Evolutionary conservation across 1,139 yeast genomes (phyloP).

Genomic region (Meyerozyma guilliermondii): DNA sequence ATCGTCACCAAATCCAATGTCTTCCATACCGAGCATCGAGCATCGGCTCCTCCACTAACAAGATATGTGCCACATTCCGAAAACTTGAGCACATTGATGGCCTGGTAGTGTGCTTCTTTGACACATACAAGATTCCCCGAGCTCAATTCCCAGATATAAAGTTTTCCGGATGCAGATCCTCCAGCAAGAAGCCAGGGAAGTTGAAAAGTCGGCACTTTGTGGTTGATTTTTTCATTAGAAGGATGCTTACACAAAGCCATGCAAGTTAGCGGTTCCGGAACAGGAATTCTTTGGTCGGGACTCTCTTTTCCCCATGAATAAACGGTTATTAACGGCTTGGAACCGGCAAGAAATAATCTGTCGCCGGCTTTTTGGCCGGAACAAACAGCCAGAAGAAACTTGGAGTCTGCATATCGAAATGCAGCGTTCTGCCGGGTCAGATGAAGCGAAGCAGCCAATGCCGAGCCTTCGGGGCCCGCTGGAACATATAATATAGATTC

Average conservation of each 20-base stretch:
- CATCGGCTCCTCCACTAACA: slow-evolving; percentile 76
- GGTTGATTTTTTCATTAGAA: not conserved
- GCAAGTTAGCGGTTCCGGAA: slow-evolving; percentile 74
- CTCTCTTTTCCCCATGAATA: slow-evolving; percentile 77
- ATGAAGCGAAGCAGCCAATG: slow-evolving; percentile 45
- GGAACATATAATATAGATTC: slow-evolving; percentile 55
- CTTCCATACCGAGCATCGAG: slow-evolving; percentile 75
- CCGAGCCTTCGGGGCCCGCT: slow-evolving; percentile 48
- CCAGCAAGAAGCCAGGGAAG: slow-evolving; percentile 70
- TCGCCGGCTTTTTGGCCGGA: slow-evolving; percentile 42
- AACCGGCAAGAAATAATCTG: slow-evolving; percentile 58
- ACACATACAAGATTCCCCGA: slow-evolving; percentile 73
- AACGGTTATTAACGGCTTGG: slow-evolving; percentile 69
- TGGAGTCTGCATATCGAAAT: slow-evolving; percentile 49
- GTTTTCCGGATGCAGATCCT: slow-evolving; percentile 65
- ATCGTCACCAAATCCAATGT: slow-evolving; percentile 52
- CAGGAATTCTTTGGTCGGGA: slow-evolving; percentile 75
- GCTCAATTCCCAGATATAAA: slow-evolving; percentile 82
- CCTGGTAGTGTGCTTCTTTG: slow-evolving; percentile 83
- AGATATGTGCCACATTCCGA: slow-evolving; percentile 64
- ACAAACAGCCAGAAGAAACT: slow-evolving; percentile 40
- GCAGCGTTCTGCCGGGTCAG: slow-evolving; percentile 45
- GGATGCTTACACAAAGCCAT: slow-evolving; percentile 44
- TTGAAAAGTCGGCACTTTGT: slow-evolving; percentile 29
- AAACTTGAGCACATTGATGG: slow-evolving; percentile 54